Base-by-base conservation (phyloP, 768 basidiomycete species). In the Rhizopogon roseolus region DNA sequence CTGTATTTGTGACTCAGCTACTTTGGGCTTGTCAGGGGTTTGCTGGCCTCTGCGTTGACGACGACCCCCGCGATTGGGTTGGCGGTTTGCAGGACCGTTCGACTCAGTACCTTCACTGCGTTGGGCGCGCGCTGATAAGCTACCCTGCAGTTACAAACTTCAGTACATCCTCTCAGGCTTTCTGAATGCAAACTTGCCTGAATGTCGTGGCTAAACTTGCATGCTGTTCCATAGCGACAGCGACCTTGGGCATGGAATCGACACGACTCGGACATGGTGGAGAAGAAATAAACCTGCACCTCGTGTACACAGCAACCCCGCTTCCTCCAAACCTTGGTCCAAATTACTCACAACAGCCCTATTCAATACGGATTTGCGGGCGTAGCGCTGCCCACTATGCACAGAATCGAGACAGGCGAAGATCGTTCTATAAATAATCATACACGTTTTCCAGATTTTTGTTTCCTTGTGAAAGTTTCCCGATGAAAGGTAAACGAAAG, bases 151-250 rank as follows among this genome's bases (percentile, higher is more conserved):
- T 6, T 32, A 16, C 19, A 19, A 42, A 41, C 25, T 58, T 39
- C 52, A 45, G 4, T 25, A 37, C 3, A 29, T 25, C 19, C 38
- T 36, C n/a, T 37, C 36, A 13, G 0, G 9, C 41, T 22, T 10
- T 14, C 1, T 34, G 11, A 34, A 17, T 9, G 34, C 1, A 13
- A 8, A 40, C 1, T 56, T 38, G 58, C 57, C 53, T 57, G 63
- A 5, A 54, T 32, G 9, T 58, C 57, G 28, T 71, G 67, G 17
- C 55, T 55, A n/a, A 53, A 66, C 56, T 17, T 64, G 57, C 67
- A 68, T 39, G 49, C 58, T 41, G 57, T 53, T 22, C 67, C 67
- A 37, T 43, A 68, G 32, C 59, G 69, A 61, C 67, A 68, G 16
- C 48, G 13, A 0, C 69, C 69, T 53, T 64, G 62, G 41, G 9